phyloP scores from a whole-genome alignment of 495 filamentous ascomycete genomes.

The Neurospora sp. region DNA sequence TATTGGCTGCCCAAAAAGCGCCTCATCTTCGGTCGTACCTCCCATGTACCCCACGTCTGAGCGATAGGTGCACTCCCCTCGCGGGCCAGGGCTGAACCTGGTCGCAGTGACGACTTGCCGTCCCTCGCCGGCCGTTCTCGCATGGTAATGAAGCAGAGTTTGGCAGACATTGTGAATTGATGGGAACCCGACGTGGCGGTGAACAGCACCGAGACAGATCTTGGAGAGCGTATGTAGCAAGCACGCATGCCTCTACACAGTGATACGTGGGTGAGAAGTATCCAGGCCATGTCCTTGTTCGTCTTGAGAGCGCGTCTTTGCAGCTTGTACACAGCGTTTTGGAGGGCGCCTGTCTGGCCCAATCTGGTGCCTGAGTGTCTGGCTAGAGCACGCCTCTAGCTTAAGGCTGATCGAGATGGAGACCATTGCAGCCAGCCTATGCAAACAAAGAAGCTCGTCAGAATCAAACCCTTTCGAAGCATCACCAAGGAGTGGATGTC shows the following conservation, averaged over 20 bases:
- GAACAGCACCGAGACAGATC: conserved; percentile 24
- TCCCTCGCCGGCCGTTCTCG: conserved; percentile 5
- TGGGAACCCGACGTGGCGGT: conserved; percentile 26
- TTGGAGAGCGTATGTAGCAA: conserved; percentile 20
- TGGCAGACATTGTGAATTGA: conserved; percentile 14
- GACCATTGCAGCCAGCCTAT: background rate
- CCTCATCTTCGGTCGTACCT: conserved; percentile 8
- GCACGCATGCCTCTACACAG: conserved; percentile 15
- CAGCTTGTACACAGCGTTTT: background rate
- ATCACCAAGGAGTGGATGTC: background rate
- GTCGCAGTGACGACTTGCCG: conserved; percentile 20
- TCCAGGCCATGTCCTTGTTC: conserved; percentile 23
- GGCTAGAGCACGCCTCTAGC: background rate
- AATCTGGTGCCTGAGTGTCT: background rate
- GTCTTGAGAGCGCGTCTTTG: conserved; percentile 5
- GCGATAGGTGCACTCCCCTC: conserved; percentile 14
- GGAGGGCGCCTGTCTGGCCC: background rate
- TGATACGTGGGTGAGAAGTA: conserved; percentile 19
- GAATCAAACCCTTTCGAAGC: conserved; percentile 7
- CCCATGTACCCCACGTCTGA: conserved; percentile 13
- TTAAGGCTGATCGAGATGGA: background rate
- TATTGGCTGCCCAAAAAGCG: background rate
- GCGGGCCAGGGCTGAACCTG: conserved; percentile 9
- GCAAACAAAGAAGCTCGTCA: background rate
- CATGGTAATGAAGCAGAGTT: conserved; percentile 7